Conservation (phyloP, 768 basidiomycete species). For the Termitomyces sp. region DNA sequence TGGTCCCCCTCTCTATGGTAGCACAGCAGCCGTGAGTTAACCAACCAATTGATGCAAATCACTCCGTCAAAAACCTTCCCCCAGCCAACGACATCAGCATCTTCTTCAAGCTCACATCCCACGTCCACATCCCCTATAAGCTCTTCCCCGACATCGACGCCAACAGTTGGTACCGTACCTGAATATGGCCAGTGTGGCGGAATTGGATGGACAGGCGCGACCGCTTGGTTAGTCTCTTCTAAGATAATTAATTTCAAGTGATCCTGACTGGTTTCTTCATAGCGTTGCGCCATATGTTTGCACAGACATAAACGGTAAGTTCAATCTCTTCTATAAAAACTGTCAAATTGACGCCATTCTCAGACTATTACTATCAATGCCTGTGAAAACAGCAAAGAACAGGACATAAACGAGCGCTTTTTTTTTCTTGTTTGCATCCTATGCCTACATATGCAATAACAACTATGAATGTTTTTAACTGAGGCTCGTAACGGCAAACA, state of each 20-base stretch:
- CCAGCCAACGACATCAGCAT: not conserved
- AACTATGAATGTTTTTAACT: not conserved
- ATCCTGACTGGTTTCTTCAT: not conserved
- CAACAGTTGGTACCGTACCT: slow-evolving; percentile 22
- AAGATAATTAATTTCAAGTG: not conserved
- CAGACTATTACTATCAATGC: slow-evolving; percentile 34
- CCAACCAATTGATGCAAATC: not conserved
- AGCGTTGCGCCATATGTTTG: slow-evolving; percentile 33
- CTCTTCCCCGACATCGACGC: slow-evolving; percentile 13
- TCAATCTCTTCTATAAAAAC: not conserved
- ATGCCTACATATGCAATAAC: not conserved
- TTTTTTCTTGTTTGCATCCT: not conserved
- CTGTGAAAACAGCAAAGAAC: slow-evolving; percentile 10
- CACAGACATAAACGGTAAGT: slow-evolving; percentile 26
- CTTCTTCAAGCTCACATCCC: slow-evolving; percentile 5
- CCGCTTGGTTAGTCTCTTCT: slow-evolving; percentile 26
- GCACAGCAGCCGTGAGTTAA: not conserved
- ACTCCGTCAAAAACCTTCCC: not conserved
- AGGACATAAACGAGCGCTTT: not conserved
- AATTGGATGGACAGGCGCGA: slow-evolving; percentile 31
- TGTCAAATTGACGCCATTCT: not conserved
- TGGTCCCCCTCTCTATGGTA: slow-evolving; percentile 41
- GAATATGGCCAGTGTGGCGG: slow-evolving; percentile 42
- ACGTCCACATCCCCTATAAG: slow-evolving; percentile 14
- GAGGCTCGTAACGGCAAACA: not conserved